Evolutionary conservation across 169 alveolate genomes (phyloP), one percentile per base, ranked within the genome.

Genomic region (Eimeria zaria): DNA sequence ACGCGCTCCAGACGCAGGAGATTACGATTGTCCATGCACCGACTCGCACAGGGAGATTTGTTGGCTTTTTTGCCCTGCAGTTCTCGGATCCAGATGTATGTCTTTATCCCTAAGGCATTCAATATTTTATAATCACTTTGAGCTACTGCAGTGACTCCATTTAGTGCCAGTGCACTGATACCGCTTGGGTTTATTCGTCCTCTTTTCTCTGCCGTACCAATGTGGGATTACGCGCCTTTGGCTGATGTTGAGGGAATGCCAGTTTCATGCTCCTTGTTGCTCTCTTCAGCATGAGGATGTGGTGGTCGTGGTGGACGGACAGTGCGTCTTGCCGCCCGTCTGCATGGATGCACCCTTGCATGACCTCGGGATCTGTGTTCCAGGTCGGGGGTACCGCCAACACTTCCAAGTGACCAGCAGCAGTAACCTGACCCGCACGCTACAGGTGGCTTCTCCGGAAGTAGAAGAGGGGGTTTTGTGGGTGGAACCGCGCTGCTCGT

Each of bases 291-390:
- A 87, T 67, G 83, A 58, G 24, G 93, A 87, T 36, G 93, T 87
- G 93, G 62, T 83, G 41, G 94, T 93, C 39, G 78, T 83, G 55
- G 89, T 93, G 69, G 76, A 83, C 44, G 92, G 96, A 14, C 74
- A 76, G 30, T 93, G 96, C 80, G 48, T 93, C 78, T 60, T 88
- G 76, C 96, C 96, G 22, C 96, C 89, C 51, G 64, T 93, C 53
- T 64, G 94, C 80, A 80, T 83, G 55, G 94, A 81, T 39, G 73
- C 93, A 18, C 92, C 94, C 14, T 53, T 80, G 89, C 81, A 93
- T 69, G 93, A 80, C 94, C 74, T 93, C 39, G 89, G 89, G n/a
- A 81, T 93, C 20, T 93, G 96, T 64, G 90, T 67, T 41, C 80
- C 92, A 16, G 89, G 53, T 33, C 80, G 80, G 18, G 44, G 33